Base-by-base conservation (phyloP, 2,329 filamentous ascomycete genomes). In the Pseudopithomyces chartarum region DNA sequence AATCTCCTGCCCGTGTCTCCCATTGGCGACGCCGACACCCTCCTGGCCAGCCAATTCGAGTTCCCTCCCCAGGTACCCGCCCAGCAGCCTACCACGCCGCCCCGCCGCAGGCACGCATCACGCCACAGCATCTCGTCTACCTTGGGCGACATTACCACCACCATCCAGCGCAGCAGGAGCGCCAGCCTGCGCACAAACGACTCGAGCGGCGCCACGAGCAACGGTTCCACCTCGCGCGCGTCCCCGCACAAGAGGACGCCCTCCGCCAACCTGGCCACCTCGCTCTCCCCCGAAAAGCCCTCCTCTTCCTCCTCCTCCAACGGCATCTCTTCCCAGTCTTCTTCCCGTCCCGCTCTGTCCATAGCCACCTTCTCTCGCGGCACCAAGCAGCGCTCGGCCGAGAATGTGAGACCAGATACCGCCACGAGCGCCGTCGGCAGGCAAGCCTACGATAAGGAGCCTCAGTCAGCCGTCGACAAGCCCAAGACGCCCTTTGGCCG, bases 141-240 rank as follows among this genome's bases (percentile, higher is more conserved):
- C 17, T 70, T 77, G 38, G 69, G 71, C 19, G 77, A 78, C 57
- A 59, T 77, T 59, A 70, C 75, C 60, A 65, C 74, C 54, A 71
- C 68, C 58, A 61, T 80, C 59, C 73, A 76, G 29, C 65, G 77
- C 33, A 70, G 73, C 39, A 69, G 78, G 55, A 68, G 71, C 51
- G 73, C 75, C 55, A 79, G 76, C n/a, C 68, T 80, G 26, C 75
- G 77, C 57, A 76, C 76, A 48, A 76, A 68, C 60, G 69, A 66
- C 47, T 70, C 68, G 43, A 45, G 54, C 58, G 56, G 57, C 62
- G 64, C 71, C 48, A 56, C 60, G 36, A 54, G 47, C 52, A 47
- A 53, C 48, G 23, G 32, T n/a, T 48, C 45, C 45, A 52, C 52
- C 6, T 61, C 47, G 33, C 47, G 55, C 59, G 61, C 70, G 55